A percentile compares a stretch with the other conserved stretches of the same genome.
These are phyloP conservation scores for Solanum hybrid DNA, from an alignment of 305 asterid species.

Conservation along the genomic window DNA sequence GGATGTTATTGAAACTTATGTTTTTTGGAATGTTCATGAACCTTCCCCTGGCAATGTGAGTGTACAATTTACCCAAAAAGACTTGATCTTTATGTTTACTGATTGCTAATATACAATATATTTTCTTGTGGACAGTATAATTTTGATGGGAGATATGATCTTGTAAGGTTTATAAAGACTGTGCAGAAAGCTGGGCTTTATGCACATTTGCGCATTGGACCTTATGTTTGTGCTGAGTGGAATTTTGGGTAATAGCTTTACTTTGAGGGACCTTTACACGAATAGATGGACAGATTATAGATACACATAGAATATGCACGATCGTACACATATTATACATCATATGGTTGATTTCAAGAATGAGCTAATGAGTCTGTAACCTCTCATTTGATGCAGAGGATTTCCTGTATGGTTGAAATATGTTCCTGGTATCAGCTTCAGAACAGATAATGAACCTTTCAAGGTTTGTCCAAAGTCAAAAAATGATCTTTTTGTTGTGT, in stretches of 20 bases:
- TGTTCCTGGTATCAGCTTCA: constrained; percentile 61
- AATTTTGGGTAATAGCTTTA: constrained; percentile 43
- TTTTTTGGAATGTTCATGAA: constrained; percentile 61
- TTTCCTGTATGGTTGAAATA: constrained; percentile 66
- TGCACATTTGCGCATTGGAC: constrained; percentile 51
- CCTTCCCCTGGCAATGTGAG: constrained; percentile 64
- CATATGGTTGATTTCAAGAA: not conserved
- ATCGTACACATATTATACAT: not conserved
- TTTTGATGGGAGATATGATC: constrained; percentile 60
- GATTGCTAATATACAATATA: not conserved
- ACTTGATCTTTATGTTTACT: not conserved
- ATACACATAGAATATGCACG: not conserved
- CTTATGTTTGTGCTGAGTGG: constrained; percentile 72
- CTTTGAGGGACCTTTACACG: not conserved
- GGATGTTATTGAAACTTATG: constrained; percentile 61
- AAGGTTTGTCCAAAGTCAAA: constrained; percentile 26
- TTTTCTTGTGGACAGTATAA: constrained; percentile 28
- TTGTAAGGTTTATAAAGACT: constrained; percentile 50
- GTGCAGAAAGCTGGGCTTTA: constrained; percentile 45
- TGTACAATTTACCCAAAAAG: not conserved
- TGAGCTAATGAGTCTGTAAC: not conserved
- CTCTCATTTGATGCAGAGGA: constrained; percentile 36
- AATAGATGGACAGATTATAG: not conserved
- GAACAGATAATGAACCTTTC: constrained; percentile 57
- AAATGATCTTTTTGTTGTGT: not conserved